phyloP scores from a whole-genome alignment of 2,329 filamentous ascomycete species.

The Hawksworthiomyces lignivorus region DNA sequence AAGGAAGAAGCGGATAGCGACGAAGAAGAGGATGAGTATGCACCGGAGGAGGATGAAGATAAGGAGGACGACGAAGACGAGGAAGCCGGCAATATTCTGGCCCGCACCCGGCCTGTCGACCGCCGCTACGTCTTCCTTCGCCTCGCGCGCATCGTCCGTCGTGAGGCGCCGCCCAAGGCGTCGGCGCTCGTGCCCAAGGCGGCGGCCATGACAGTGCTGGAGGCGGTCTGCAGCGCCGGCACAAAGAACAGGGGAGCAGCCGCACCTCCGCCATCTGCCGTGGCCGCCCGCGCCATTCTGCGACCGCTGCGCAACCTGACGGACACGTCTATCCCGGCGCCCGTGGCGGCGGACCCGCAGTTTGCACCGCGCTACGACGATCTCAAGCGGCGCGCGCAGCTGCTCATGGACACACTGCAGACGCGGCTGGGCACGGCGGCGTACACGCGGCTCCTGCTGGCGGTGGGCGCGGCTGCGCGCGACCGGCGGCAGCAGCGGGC shows the following conservation, averaged over 20 bases:
- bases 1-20: slow-evolving; percentile 31
- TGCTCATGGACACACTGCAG: slow-evolving; percentile 75
- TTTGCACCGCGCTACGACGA: slow-evolving; percentile 64
- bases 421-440: slow-evolving; percentile 73
- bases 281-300: slow-evolving; percentile 52
- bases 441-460: slow-evolving; percentile 67
- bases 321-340: slow-evolving; percentile 65
- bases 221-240: slow-evolving; percentile 47
- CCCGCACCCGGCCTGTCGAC: slow-evolving; percentile 10
- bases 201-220: slow-evolving; percentile 66
- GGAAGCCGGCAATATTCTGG: not conserved
- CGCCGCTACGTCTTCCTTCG: slow-evolving; percentile 63
- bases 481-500: slow-evolving; percentile 65
- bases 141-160: slow-evolving; percentile 69
- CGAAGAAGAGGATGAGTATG: slow-evolving; percentile 27
- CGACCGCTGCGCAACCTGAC: slow-evolving; percentile 71
- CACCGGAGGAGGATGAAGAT: slow-evolving; percentile 29
- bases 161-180: slow-evolving; percentile 59
- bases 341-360: slow-evolving; percentile 60
- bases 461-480: slow-evolving; percentile 65
- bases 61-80: slow-evolving; percentile 38
- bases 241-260: slow-evolving; percentile 46
- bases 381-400: slow-evolving; percentile 63
- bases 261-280: slow-evolving; percentile 36
- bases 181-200: slow-evolving; percentile 65